Conservation (phyloP, 2,329 filamentous ascomycete species). For the Plectosphaerella cucumerina region DNA sequence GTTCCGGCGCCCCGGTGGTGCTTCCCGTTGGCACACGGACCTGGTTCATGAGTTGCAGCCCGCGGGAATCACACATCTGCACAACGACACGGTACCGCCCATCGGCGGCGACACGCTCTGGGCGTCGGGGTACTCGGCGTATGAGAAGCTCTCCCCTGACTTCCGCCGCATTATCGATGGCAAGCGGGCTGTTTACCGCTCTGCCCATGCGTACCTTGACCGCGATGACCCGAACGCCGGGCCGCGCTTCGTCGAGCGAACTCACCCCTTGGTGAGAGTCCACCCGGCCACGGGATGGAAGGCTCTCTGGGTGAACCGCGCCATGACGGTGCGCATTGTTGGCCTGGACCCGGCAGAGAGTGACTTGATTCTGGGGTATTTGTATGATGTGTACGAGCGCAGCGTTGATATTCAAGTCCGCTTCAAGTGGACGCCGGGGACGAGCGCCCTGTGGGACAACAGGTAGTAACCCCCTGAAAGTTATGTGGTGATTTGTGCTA, state of each 20-base stretch:
- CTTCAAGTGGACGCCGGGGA: conserved; percentile 65
- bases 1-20: conserved; percentile 65
- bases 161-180: conserved; percentile 71
- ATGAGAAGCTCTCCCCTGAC: conserved; percentile 66
- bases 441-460: conserved; percentile 70
- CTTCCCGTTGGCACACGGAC: conserved; percentile 66
- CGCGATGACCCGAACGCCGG: conserved; percentile 56
- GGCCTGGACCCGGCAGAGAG: conserved; percentile 67
- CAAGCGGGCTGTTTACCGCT: conserved; percentile 58
- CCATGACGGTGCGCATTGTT: conserved; percentile 65
- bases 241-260: conserved; percentile 62
- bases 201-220: conserved; percentile 64
- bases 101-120: conserved; percentile 69
- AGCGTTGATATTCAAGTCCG: conserved; percentile 69
- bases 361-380: conserved; percentile 61
- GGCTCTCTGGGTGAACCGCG: conserved; percentile 65
- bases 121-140: conserved; percentile 67
- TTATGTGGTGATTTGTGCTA: too few relatives aligned
- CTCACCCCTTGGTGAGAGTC: conserved; percentile 64
- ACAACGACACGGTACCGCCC: conserved; percentile 63
- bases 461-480: conserved; percentile 31
- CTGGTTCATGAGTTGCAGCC: conserved; percentile 69
- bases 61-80: conserved; percentile 65
- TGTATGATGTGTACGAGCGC: conserved; percentile 65
- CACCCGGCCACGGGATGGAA: conserved; percentile 75